Evolutionary conservation across 1,284 basidiomycete species (phyloP), one percentile per base, ranked within the genome.

Genomic region (Filobasidium uniguttulatum): DNA sequence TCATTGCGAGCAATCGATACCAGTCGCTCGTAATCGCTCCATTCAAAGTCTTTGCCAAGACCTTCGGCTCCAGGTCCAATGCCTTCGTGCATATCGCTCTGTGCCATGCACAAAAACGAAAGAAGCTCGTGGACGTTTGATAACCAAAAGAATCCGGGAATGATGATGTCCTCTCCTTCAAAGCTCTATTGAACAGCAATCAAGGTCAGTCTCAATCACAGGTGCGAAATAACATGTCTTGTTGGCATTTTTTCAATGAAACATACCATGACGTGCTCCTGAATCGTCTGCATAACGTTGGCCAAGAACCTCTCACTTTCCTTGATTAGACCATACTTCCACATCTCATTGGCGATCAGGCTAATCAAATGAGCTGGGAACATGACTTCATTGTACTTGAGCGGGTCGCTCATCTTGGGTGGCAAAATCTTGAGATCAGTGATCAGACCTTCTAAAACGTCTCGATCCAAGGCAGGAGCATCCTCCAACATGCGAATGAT

Each of bases 81-180:
- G 26, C 94, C 94, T 67, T 97, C 89, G 8, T 91, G 76, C 79
- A 97, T 96, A 67, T 99, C 94, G 63, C 85, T 86, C 71, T 99
- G 94, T 22, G 94, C 94, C 36, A 97, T 85, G 63, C 88, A 96
- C 60, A 98, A 93, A 71, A 98, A 99, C 8, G 94, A 98, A 23
- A 98, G 76, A 77, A 98, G 89, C 68, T 99, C 94, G 68, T 99
- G 94, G n/a, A 99, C 91, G 62, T 99, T 99, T 29, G 93, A 97
- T 15, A 98, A 75, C 94, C 94, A 99, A 74, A 90, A 99, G 59
- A 98, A 86, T 38, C 94, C 94, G 1, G 94, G 94, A 36, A 93
- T 74, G 56, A 98, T 89, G 14, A 89, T 83, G 49, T 98, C 94
- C 66, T 99, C 94, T 55, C 88, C 83, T 33, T 79, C 79, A 74